Evolutionary conservation across 768 basidiomycete genomes (phyloP), one percentile per base, ranked within the genome.

Genomic region (Ramaria rubella): DNA sequence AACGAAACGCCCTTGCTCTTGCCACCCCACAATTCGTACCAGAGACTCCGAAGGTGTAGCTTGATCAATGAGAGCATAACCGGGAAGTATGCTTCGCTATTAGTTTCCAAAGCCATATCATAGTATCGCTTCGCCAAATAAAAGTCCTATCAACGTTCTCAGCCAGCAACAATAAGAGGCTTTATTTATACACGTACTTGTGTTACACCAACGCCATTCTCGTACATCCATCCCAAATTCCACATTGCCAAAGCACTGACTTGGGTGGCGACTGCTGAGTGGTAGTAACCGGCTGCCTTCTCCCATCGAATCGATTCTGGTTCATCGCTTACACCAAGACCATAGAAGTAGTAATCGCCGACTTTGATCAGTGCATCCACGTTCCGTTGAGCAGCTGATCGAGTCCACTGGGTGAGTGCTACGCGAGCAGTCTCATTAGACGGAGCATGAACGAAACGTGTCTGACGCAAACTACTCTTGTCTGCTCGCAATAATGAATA

Each of bases 171-270:
- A 1, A 33, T 21, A 46, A 49, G 14, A 15, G 30, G 12, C n/a
- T 23, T 38, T 33, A 58, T 45, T 33, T n/a, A 2, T 31, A 19
- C 19, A 60, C 73, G 60, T 59, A 90, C 91, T 77, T 89, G 87
- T 24, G 88, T 83, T 0, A 98, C 90, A 2, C 96, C 96, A 21
- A 90, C 69, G 0, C 96, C 96, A 63, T 93, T 91, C 72, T 98
- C 95, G 68, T 97, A 98, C 96, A 98, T 98, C 90, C 91, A 97
- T 1, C 95, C 96, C 11, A 98, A 73, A 65, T 97, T 96, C 93
- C 93, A 97, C 85, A 96, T 91, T 1, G 96, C 94, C 60, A 98
- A 75, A 1, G 96, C 93, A 62, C 93, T 96, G 63, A 87, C 63
- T 59, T 94, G 90, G 2, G 91, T 94, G 61, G 94, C 92, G 2